A percentile compares a stretch with the other conserved stretches of the same genome.
Conservation (phyloP, 257 asterid species). For the Salvia hispanica region DNA sequence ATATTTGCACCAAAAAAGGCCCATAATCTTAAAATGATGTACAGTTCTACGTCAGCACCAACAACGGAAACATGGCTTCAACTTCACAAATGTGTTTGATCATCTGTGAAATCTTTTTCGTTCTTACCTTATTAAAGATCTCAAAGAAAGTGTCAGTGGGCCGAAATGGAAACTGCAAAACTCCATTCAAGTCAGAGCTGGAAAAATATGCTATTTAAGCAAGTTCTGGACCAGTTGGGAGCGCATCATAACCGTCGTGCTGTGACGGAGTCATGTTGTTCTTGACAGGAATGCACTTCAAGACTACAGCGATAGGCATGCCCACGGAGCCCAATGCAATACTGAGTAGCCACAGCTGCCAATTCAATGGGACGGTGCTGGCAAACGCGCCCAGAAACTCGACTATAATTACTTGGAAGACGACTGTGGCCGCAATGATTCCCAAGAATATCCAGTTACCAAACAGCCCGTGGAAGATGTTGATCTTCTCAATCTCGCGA, state of each 20-base stretch:
- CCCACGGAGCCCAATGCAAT: constrained; percentile 60
- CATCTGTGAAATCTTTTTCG: not conserved
- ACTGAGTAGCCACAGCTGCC: constrained; percentile 83
- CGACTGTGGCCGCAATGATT: constrained; percentile 60
- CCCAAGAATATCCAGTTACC: constrained; percentile 70
- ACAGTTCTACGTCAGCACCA: constrained; percentile 4
- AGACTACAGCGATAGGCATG: constrained; percentile 66
- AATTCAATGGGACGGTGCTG: constrained; percentile 77
- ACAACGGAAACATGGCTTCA: constrained; percentile 6
- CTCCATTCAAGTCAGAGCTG: constrained; percentile 1
- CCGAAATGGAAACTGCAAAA: constrained; percentile 19
- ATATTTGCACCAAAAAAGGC: not conserved
- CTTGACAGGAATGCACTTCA: constrained; percentile 80
- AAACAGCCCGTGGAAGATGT: constrained; percentile 70
- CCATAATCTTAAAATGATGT: not conserved
- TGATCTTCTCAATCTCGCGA: constrained; percentile 91
- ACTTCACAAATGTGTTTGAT: not conserved
- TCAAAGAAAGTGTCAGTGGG: not conserved
- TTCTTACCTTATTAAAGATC: not conserved
- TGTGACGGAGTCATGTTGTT: constrained; percentile 37
- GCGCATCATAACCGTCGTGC: constrained; percentile 69
- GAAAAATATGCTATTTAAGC: constrained; percentile 23
- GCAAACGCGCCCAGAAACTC: constrained; percentile 93
- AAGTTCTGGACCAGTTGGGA: constrained; percentile 61
- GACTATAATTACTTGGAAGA: constrained; percentile 84